Conservation (phyloP, 176 grass and related monocot species). For the Oryza glumipatula region DNA sequence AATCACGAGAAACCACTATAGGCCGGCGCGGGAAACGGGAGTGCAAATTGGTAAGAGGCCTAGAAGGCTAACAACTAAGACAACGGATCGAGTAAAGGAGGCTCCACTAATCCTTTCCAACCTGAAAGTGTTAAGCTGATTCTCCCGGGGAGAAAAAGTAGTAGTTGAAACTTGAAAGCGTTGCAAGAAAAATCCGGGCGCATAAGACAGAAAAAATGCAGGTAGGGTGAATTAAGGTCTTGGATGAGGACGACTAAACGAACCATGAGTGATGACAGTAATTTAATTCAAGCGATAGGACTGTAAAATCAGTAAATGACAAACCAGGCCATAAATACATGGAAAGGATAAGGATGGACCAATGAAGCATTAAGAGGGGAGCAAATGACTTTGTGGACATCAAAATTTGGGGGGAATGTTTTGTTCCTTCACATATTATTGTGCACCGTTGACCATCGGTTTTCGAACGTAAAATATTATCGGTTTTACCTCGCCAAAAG, state of each 20-base stretch:
- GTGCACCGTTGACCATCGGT: not conserved
- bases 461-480: not conserved
- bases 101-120: not conserved
- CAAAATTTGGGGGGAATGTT: not conserved
- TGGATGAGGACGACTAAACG: not conserved
- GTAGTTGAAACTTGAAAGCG: not conserved
- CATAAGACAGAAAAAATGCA: not conserved
- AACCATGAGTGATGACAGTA: not conserved
- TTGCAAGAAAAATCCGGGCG: not conserved
- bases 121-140: not conserved
- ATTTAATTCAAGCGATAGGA: not conserved
- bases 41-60: not conserved
- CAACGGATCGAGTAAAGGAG: not conserved
- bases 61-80: not conserved
- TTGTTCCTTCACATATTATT: too few relatives aligned
- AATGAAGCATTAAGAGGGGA: not conserved
- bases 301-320: not conserved
- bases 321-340: not conserved
- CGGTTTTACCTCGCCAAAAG: not conserved
- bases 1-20: not conserved
- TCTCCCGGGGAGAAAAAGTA: not conserved
- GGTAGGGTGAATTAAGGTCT: not conserved
- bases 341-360: not conserved
- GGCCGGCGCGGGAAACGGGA: not conserved
- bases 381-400: not conserved